A percentile compares a stretch with the other conserved stretches of the same genome.
phyloP scores from a whole-genome alignment of 1,139 yeast genomes.

The Diutina ranongensis region DNA sequence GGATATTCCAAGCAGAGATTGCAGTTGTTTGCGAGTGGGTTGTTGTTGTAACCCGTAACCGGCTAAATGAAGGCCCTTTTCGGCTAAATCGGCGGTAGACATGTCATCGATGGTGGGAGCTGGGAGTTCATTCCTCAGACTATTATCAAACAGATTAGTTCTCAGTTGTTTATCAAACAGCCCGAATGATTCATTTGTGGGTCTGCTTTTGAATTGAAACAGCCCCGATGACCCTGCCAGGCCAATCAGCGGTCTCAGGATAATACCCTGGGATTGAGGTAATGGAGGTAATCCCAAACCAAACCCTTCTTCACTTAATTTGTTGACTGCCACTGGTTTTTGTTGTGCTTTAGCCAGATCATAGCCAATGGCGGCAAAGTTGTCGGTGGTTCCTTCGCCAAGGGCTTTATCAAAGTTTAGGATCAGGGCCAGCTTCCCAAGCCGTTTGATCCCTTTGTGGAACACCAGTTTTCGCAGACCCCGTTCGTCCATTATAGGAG shows the following conservation, averaged over 20 bases:
- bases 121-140: slow-evolving; percentile 5
- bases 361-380: slow-evolving; percentile 27
- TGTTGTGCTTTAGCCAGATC: slow-evolving; percentile 14
- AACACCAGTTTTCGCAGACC: slow-evolving; percentile 9
- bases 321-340: slow-evolving; percentile 22
- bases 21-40: neutral
- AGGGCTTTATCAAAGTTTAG: slow-evolving; percentile 10
- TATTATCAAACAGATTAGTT: neutral
- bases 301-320: slow-evolving; percentile 15
- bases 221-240: slow-evolving; percentile 2
- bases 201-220: neutral
- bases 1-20: too few relatives aligned
- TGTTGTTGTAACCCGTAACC: slow-evolving; percentile 15
- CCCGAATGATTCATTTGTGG: slow-evolving; percentile 8
- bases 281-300: neutral
- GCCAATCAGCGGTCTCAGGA: slow-evolving; percentile 4
- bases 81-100: slow-evolving; percentile 11
- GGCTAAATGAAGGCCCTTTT: slow-evolving; percentile 15
- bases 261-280: neutral
- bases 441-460: slow-evolving; percentile 13
- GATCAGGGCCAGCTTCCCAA: slow-evolving; percentile 11
- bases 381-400: slow-evolving; percentile 7
- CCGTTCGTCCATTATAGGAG: slow-evolving; percentile 4
- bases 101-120: slow-evolving; percentile 10
- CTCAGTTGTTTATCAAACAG: slow-evolving; percentile 9